phyloP scores from a whole-genome alignment of 2,329 filamentous ascomycete genomes.

The Aureobasidium sp. region DNA sequence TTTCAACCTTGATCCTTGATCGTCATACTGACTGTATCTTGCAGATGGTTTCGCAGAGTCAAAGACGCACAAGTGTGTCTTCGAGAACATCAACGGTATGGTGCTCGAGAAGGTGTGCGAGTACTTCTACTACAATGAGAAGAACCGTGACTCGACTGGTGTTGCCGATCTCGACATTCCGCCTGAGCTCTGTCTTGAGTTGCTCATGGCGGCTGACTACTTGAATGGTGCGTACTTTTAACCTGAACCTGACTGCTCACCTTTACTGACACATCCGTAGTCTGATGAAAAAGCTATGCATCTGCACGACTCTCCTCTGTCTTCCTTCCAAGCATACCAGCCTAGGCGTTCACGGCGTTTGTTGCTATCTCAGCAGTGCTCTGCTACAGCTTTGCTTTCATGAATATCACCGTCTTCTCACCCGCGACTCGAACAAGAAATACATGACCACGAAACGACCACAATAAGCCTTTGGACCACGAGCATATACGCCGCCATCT shows the following conservation, averaged over 20 bases:
- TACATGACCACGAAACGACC: neutral
- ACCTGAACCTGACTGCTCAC: neutral
- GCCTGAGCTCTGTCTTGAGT: conserved; percentile 68
- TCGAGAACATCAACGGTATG: conserved; percentile 66
- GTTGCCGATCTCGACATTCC: conserved; percentile 77
- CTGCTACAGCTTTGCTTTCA: neutral
- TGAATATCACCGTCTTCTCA: neutral
- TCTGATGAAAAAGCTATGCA: conserved; percentile 10
- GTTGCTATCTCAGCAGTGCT: conserved; percentile 5
- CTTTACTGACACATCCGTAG: conserved; percentile 6
- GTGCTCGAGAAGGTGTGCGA: conserved; percentile 75
- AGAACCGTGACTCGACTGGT: conserved; percentile 61
- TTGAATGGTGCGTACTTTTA: conserved; percentile 49
- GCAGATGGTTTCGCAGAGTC: conserved; percentile 60
- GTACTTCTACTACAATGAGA: conserved; percentile 78
- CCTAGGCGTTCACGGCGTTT: conserved; percentile 11
- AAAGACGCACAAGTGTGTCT: conserved; percentile 55
- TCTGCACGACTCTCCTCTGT: neutral
- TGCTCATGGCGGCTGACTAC: conserved; percentile 72
- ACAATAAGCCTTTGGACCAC: conserved; percentile 15
- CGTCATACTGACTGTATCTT: neutral
- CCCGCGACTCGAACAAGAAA: neutral
- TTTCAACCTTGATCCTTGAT: conserved; percentile 8
- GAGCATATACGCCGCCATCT: conserved; percentile 21
- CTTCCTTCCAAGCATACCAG: conserved; percentile 1